These are phyloP conservation scores for Coffea canephora DNA, from an alignment of 257 asterid genomes.

Conservation along the genomic window DNA sequence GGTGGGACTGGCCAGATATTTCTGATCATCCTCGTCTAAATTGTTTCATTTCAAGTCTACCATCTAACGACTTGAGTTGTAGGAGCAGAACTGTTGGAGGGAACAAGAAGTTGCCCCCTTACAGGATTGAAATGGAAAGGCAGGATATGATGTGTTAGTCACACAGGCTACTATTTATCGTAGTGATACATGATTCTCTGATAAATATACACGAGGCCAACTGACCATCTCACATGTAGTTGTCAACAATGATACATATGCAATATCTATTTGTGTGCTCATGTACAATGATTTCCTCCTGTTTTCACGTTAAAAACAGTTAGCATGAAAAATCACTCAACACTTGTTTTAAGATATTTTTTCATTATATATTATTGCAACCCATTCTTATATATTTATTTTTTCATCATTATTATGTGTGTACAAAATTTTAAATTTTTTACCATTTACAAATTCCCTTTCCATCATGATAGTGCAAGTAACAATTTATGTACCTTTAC, in stretches of 20 bases:
- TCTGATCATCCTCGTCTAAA: too few species aligned
- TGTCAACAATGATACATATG: neutral
- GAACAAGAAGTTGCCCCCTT: conserved; percentile 10
- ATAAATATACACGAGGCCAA: neutral
- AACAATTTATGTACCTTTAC: too few species aligned
- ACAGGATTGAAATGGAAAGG: conserved; percentile 1
- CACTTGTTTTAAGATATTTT: too few species aligned
- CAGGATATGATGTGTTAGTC: neutral
- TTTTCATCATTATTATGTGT: too few species aligned
- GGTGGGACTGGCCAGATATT: neutral
- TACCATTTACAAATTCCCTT: too few species aligned
- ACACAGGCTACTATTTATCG: neutral
- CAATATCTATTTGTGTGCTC: neutral
- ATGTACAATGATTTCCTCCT: neutral
- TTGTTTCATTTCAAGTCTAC: too few species aligned
- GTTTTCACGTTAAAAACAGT: neutral
- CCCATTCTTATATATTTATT: too few species aligned
- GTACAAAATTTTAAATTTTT: too few species aligned
- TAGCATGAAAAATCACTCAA: too few species aligned
- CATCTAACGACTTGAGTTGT: neutral
- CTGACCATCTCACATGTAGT: neutral
- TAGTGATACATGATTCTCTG: neutral
- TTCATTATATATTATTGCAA: too few species aligned
- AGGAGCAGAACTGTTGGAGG: conserved; percentile 8
- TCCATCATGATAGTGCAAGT: too few species aligned